Conservation (phyloP, 768 basidiomycete species). For the Naganishia vaughanmartiniae region DNA sequence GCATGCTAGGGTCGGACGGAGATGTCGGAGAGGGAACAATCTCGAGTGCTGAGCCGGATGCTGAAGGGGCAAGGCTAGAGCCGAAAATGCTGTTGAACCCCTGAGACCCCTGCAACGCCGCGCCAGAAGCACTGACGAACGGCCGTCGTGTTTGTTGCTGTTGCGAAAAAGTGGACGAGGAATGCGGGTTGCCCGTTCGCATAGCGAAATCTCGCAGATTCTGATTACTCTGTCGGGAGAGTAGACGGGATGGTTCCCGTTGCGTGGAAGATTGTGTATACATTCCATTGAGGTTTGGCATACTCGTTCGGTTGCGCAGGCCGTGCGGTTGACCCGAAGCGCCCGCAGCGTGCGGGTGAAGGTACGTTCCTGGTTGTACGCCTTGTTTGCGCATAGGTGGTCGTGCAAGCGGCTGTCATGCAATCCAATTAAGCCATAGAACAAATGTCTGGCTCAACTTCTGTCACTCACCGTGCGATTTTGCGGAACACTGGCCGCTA, state of each 20-base stretch:
- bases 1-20: constrained; percentile 13
- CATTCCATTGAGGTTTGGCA: constrained; percentile 70
- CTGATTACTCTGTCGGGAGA: constrained; percentile 50
- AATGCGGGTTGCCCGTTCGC: constrained; percentile 38
- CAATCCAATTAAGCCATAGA: constrained; percentile 2
- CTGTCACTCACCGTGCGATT: constrained; percentile 26
- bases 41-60: constrained; percentile 24
- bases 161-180: constrained; percentile 10
- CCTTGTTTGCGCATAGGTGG: constrained; percentile 14
- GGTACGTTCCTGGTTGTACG: constrained; percentile 35
- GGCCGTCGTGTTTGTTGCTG: constrained; percentile 20
- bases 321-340: constrained; percentile 52
- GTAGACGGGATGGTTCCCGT: constrained; percentile 48
- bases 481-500: constrained; percentile 62
- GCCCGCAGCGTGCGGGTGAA: constrained; percentile 42
- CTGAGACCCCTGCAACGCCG: constrained; percentile 28
- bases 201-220: constrained; percentile 51
- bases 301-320: constrained; percentile 92
- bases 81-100: constrained; percentile 46
- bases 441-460: background rate
- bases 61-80: constrained; percentile 37
- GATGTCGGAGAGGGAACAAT: constrained; percentile 30
- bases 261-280: constrained; percentile 36
- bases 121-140: constrained; percentile 34
- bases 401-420: background rate